phyloP scores from a whole-genome alignment of 306 rosid genomes.

The Ziziphus jujuba region DNA sequence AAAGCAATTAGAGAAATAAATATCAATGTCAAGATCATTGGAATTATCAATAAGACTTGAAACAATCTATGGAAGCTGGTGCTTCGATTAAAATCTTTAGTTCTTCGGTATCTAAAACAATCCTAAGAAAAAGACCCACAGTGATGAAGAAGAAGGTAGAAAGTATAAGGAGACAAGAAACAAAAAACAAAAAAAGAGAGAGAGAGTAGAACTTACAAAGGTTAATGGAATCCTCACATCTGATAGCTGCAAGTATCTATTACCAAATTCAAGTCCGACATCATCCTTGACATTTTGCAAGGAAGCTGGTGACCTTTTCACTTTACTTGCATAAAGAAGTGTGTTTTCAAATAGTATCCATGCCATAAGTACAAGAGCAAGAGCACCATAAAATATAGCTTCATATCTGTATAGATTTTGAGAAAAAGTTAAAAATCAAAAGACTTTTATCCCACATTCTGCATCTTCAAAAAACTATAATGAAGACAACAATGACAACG shows the following conservation, averaged over 20 bases:
- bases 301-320: constrained; percentile 44
- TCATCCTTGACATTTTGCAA: constrained; percentile 30
- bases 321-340: constrained; percentile 52
- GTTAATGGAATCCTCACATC: constrained; percentile 72
- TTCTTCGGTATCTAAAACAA: background rate
- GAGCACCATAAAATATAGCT: constrained; percentile 81
- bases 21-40: constrained; percentile 22
- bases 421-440: constrained; percentile 3
- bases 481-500: constrained; percentile 7
- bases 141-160: constrained; percentile 15
- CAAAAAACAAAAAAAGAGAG: constrained; percentile 24
- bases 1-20: constrained; percentile 13
- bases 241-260: constrained; percentile 74
- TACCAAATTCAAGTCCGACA: constrained; percentile 43
- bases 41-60: background rate
- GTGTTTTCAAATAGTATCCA: constrained; percentile 91
- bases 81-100: too few relatives aligned
- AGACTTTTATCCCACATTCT: background rate
- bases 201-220: constrained; percentile 69
- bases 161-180: background rate
- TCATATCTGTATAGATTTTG: constrained; percentile 66
- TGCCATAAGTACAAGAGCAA: constrained; percentile 80
- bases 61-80: background rate
- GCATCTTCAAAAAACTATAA: constrained; percentile 3
- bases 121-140: constrained; percentile 1